Percentiles rank a stretch among this genome's conserved stretches.
phyloP scores from a whole-genome alignment of 140 eudicot species.

The Cichorium intybus region DNA sequence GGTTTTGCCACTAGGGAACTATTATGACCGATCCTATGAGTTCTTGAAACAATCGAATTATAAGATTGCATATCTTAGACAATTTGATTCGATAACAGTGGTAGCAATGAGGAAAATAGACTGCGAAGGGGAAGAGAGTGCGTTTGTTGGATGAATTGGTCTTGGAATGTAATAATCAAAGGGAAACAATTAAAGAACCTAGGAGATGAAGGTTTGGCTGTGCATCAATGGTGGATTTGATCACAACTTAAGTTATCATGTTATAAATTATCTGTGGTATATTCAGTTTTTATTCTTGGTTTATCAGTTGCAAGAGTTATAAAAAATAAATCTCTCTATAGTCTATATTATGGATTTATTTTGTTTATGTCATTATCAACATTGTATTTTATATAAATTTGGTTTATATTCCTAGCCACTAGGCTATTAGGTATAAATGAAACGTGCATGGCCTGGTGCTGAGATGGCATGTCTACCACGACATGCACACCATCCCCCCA shows the following conservation, averaged over 20 bases:
- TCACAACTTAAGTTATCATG: slow-evolving; percentile 6
- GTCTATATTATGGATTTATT: background rate
- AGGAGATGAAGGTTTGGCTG: slow-evolving; percentile 47
- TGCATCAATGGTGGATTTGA: slow-evolving; percentile 57
- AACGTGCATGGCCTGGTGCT: no score
- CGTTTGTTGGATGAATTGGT: slow-evolving; percentile 57
- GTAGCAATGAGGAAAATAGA: slow-evolving; percentile 54
- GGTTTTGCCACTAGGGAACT: slow-evolving; percentile 34
- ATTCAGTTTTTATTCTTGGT: background rate
- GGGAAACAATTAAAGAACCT: slow-evolving; percentile 20
- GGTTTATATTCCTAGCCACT: background rate
- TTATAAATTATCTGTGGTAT: background rate
- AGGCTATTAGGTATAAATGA: no score
- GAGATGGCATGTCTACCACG: no score
- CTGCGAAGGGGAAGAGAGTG: slow-evolving; percentile 39
- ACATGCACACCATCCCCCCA: no score
- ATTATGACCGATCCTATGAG: slow-evolving; percentile 23
- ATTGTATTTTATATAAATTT: no score
- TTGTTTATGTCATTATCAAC: background rate
- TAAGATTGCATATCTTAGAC: slow-evolving; percentile 52
- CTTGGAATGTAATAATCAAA: slow-evolving; percentile 45
- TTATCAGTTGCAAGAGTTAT: background rate
- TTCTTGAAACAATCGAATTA: slow-evolving; percentile 35
- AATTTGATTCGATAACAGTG: slow-evolving; percentile 31
- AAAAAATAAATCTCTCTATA: background rate